Conservation (phyloP, 2,329 filamentous ascomycete species). For the Didymella lethalis region DNA sequence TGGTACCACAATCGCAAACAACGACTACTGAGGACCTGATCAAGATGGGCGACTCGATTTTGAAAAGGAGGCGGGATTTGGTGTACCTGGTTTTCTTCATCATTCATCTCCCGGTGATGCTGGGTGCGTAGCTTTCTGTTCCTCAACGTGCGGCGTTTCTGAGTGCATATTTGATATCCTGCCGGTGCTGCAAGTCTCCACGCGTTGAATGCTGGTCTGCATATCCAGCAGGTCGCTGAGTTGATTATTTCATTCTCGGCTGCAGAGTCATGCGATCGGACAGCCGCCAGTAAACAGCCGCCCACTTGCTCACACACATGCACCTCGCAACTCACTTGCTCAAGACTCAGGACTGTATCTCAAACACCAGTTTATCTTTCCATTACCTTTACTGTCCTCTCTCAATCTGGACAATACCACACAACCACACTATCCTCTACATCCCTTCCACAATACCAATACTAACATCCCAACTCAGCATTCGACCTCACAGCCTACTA, state of each 20-base stretch:
- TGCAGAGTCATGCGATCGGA: neutral
- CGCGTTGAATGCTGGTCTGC: neutral
- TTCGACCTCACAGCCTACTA: constrained; percentile 69
- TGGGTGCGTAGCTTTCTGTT: constrained; percentile 54
- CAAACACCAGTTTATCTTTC: neutral
- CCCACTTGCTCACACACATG: neutral
- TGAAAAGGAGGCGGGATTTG: constrained; percentile 55
- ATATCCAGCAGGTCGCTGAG: neutral
- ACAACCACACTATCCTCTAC: neutral
- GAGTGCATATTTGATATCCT: neutral
- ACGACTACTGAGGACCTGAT: neutral
- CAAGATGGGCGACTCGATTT: constrained; percentile 43
- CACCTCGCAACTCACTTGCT: neutral
- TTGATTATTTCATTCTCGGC: neutral
- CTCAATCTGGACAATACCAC: neutral
- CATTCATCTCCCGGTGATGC: constrained; percentile 68
- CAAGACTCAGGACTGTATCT: neutral
- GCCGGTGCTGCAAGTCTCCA: neutral
- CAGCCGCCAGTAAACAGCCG: neutral
- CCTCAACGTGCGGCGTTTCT: neutral
- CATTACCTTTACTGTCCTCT: neutral
- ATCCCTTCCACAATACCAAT: neutral
- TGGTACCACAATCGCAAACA: neutral
- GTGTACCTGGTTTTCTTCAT: constrained; percentile 67
- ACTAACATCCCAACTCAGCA: constrained; percentile 50